These are phyloP conservation scores for Russula abietina DNA, from an alignment of 768 basidiomycete genomes.

Conservation along the genomic window DNA sequence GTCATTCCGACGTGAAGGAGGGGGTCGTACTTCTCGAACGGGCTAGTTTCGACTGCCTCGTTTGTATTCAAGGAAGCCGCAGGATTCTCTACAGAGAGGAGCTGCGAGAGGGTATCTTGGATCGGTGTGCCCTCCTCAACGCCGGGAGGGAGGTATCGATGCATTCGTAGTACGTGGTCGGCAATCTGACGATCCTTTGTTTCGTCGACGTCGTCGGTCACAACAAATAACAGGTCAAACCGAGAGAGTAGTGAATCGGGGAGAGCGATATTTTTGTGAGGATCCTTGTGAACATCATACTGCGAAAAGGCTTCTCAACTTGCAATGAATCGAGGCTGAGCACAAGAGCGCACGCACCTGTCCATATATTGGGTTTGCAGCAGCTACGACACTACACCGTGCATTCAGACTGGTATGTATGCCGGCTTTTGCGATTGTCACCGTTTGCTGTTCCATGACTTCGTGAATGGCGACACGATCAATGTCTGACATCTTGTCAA, in stretches of 20 bases:
- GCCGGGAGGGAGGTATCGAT: conserved; percentile 93
- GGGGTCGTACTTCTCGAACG: conserved; percentile 96
- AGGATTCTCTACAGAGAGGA: conserved; percentile 82
- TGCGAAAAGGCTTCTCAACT: conserved; percentile 31
- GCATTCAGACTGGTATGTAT: conserved; percentile 98
- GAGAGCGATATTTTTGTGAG: conserved; percentile 96
- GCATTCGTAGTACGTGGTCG: conserved; percentile 96
- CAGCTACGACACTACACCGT: conserved; percentile 94
- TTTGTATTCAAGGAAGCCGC: conserved; percentile 37
- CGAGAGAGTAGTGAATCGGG: conserved; percentile 97
- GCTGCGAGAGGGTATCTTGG: conserved; percentile 81
- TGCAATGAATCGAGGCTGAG: conserved; percentile 1
- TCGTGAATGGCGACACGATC: conserved; percentile 99
- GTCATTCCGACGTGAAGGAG: conserved; percentile 82
- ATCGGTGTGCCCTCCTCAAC: conserved; percentile 94
- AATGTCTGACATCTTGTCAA: conserved; percentile 99
- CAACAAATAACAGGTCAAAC: conserved; percentile 97
- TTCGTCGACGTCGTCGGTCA: conserved; percentile 98
- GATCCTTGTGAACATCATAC: conserved; percentile 99
- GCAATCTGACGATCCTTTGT: conserved; percentile 89
- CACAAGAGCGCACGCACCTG: conserved; percentile 47
- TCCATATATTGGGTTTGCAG: conserved; percentile 97
- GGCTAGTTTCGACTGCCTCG: conserved; percentile 63
- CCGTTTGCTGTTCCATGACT: conserved; percentile 99
- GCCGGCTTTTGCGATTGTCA: conserved; percentile 98